Evolutionary conservation across 495 filamentous ascomycete species (phyloP), one percentile per base, ranked within the genome.

Genomic region (Annulohypoxylon bovei): DNA sequence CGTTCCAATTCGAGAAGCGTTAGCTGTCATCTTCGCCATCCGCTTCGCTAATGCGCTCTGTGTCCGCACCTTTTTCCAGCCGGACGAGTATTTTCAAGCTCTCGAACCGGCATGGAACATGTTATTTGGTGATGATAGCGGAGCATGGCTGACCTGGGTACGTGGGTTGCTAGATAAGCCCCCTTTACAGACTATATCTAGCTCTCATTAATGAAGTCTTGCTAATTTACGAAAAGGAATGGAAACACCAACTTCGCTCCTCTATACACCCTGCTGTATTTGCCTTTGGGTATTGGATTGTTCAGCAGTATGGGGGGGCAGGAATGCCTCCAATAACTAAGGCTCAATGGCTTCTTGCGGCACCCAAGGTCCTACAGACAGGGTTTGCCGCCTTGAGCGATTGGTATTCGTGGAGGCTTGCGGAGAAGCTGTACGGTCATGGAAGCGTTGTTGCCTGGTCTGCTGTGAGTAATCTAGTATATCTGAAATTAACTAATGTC

Each of bases 31-130:
- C 20, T 72, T 97, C 61, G 86, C 86, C 11, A 85, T 98, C 52
- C 93, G 95, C 58, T 85, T 97, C 54, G 74, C 93, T 76, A 98
- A 98, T 80, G 89, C 94, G n/a, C 82, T 97, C 61, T 87, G 82
- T 53, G 82, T 96, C 39, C 85, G 88, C 53, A 98, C 95, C n/a
- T 99, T 97, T 78, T 99, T 99, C 82, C 95, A 99, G 78, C 95
- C 95, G n/a, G 95, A 99, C 82, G 95, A 99, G 78, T 98, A 92
- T 83, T 99, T 94, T 70, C 95, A 99, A 75, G 92, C 94, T 5
- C 85, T 99, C 9, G 95, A 99, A 76, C 96, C 95, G 37, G 95
- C 95, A 67, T 98, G 95, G 94, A 84, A 90, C 77, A 83, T 95
- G 47, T 91, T 92, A 0, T 98, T 98, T 81, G 95, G 93, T 7